A percentile compares a stretch with the other conserved stretches of the same genome.
Evolutionary conservation across 257 asterid genomes (phyloP).

Genomic region (Ajuga chamaepitys): DNA sequence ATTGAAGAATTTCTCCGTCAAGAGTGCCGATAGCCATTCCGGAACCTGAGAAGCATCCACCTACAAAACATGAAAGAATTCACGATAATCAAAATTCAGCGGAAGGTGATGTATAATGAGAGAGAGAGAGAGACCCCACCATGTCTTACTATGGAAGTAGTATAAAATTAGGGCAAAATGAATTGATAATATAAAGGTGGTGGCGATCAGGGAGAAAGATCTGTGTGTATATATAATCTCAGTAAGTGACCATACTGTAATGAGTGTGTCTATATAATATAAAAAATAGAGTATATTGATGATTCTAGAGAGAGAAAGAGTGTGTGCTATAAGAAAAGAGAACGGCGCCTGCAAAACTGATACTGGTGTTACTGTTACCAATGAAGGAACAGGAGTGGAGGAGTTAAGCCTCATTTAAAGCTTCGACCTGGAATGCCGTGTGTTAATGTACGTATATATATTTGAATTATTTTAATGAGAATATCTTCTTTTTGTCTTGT

Average conservation of each 20-base stretch:
- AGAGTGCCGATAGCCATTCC: slow-evolving; percentile 45
- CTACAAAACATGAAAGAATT: slow-evolving; percentile 18
- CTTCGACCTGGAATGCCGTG: slow-evolving; percentile 2
- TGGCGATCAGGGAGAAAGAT: slow-evolving; percentile 14
- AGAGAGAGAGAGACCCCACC: slow-evolving; percentile 33
- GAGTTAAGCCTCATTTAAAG: slow-evolving; percentile 23
- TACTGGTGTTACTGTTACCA: slow-evolving; percentile 48
- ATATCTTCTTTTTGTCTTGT: neutral
- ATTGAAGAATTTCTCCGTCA: slow-evolving; percentile 62
- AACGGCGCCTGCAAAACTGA: slow-evolving; percentile 69
- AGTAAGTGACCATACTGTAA: neutral
- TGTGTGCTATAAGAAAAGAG: slow-evolving; percentile 34
- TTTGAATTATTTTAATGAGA: neutral
- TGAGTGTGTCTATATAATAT: neutral
- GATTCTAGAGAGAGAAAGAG: slow-evolving; percentile 13
- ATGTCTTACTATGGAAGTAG: slow-evolving; percentile 8
- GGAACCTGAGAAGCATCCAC: slow-evolving; percentile 41
- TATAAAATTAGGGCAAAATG: slow-evolving; percentile 10
- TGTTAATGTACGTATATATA: neutral
- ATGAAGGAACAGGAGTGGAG: slow-evolving; percentile 30
- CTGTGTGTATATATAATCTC: neutral
- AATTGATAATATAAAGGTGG: neutral
- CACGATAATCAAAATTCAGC: neutral
- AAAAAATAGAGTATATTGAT: neutral
- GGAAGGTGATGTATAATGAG: neutral